These are phyloP conservation scores for Dactylellina sp. DNA, from an alignment of 2,329 filamentous ascomycete genomes.

Conservation along the genomic window DNA sequence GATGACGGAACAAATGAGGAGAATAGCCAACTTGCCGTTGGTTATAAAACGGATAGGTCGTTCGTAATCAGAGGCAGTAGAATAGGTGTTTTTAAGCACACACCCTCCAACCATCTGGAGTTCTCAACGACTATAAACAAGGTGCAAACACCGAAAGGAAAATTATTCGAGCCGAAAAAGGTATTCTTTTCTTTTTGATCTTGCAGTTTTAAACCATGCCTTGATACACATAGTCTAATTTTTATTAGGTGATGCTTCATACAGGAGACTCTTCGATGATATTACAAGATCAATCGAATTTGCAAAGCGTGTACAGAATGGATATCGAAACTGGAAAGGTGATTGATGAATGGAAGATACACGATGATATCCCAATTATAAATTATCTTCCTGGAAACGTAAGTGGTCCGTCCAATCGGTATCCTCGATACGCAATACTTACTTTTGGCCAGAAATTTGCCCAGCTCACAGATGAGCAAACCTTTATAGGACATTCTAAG, in stretches of 20 bases:
- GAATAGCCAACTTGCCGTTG: conserved; percentile 93
- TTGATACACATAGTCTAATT: conserved; percentile 1
- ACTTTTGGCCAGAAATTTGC: conserved; percentile 78
- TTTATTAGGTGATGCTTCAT: conserved; percentile 81
- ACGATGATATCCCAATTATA: conserved; percentile 92
- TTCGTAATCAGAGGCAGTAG: conserved; percentile 97
- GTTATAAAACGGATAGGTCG: conserved; percentile 95
- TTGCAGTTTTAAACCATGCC: neutral
- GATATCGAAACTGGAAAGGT: conserved; percentile 98
- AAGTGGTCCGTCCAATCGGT: conserved; percentile 61
- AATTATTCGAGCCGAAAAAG: conserved; percentile 92
- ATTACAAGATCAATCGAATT: conserved; percentile 82
- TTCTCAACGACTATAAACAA: conserved; percentile 98
- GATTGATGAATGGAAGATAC: conserved; percentile 97
- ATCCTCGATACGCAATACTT: neutral
- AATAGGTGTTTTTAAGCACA: conserved; percentile 99
- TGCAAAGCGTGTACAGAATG: conserved; percentile 95
- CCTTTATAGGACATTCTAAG: conserved; percentile 90
- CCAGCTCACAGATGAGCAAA: conserved; percentile 94
- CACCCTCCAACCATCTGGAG: conserved; percentile 87
- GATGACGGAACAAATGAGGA: conserved; percentile 77
- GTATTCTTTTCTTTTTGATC: conserved; percentile 35
- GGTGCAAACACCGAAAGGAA: conserved; percentile 87
- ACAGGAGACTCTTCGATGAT: conserved; percentile 91
- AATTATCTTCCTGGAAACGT: conserved; percentile 91